A percentile compares a stretch with the other conserved stretches of the same genome.
These are phyloP conservation scores for Penicillium capsulatum DNA, from an alignment of 2,329 filamentous ascomycete genomes.

Conservation along the genomic window DNA sequence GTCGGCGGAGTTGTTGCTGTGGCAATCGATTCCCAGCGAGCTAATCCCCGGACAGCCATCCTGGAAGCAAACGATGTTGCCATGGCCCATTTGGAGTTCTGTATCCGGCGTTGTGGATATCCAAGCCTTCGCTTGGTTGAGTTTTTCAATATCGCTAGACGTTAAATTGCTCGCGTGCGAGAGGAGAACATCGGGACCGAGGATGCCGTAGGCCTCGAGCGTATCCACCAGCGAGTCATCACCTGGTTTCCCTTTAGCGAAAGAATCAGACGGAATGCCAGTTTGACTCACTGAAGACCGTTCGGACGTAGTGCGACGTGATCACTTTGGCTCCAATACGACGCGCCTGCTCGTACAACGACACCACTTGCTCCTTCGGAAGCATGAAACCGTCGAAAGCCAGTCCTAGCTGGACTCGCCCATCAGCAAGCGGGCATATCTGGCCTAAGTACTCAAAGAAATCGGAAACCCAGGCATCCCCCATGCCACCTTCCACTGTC, in stretches of 20 bases:
- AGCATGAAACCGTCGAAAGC: constrained; percentile 28
- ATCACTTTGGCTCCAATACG: constrained; percentile 21
- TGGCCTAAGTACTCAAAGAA: constrained; percentile 17
- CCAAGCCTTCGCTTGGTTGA: constrained; percentile 15
- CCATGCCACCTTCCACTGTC: constrained; percentile 10
- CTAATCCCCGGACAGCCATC: constrained; percentile 14
- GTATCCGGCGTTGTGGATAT: constrained; percentile 30
- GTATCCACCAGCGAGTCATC: constrained; percentile 8
- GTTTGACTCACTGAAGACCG: constrained; percentile 5
- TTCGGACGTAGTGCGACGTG: constrained; percentile 24
- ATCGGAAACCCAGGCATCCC: constrained; percentile 25
- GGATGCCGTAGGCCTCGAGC: constrained; percentile 17
- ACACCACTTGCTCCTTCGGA: constrained; percentile 22
- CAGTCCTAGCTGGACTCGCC: constrained; percentile 26
- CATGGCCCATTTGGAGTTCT: constrained; percentile 32
- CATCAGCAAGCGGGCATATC: constrained; percentile 21
- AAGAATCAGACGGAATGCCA: not conserved
- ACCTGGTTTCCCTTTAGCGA: not conserved
- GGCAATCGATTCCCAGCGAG: constrained; percentile 32
- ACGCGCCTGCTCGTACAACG: constrained; percentile 16
- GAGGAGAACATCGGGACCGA: constrained; percentile 19
- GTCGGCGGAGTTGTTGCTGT: constrained; percentile 27
- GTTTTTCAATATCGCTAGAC: constrained; percentile 15
- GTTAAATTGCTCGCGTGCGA: constrained; percentile 22
- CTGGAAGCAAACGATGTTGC: constrained; percentile 24